Conservation (phyloP, 2,329 filamentous ascomycete species). For the Chrysosphaeria jannelii region DNA sequence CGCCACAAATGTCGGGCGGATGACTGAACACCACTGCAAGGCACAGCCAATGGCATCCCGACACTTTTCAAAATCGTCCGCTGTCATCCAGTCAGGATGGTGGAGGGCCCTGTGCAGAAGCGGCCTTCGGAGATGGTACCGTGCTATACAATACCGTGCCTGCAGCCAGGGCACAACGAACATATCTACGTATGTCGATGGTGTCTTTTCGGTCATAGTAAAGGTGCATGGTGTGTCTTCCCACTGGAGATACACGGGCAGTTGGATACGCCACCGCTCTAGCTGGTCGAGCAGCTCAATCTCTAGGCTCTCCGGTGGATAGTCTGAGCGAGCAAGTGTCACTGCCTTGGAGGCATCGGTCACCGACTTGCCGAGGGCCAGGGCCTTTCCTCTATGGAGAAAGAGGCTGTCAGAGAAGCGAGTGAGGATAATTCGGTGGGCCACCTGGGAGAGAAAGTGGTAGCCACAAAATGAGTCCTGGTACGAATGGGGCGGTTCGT, state of each 20-base stretch:
- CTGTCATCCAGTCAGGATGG: constrained; percentile 5
- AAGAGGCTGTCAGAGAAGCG: constrained; percentile 16
- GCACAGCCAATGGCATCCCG: constrained; percentile 3
- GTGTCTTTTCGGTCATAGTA: not conserved
- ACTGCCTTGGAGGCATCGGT: constrained; percentile 1
- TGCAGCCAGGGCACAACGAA: constrained; percentile 5
- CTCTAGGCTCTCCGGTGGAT: constrained; percentile 17
- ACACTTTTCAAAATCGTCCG: constrained; percentile 4
- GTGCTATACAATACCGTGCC: constrained; percentile 4
- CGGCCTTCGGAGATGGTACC: constrained; percentile 5
- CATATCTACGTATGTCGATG: constrained; percentile 1
- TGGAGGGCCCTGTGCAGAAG: constrained; percentile 5
- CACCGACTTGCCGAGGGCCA: constrained; percentile 2
- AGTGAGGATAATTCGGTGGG: constrained; percentile 22
- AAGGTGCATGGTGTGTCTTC: constrained; percentile 1
- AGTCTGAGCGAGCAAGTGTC: constrained; percentile 6
- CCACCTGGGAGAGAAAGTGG: constrained; percentile 23
- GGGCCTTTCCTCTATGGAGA: constrained; percentile 4
- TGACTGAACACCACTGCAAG: constrained; percentile 3
- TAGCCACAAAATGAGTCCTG: constrained; percentile 22
- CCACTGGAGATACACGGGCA: constrained; percentile 9
- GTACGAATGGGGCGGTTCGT: constrained; percentile 3
- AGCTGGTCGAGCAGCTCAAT: constrained; percentile 22
- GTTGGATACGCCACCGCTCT: constrained; percentile 21
- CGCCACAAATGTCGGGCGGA: constrained; percentile 2